Base-by-base conservation (phyloP, 2,329 filamentous ascomycete genomes). In the Coleophoma crateriformis region DNA sequence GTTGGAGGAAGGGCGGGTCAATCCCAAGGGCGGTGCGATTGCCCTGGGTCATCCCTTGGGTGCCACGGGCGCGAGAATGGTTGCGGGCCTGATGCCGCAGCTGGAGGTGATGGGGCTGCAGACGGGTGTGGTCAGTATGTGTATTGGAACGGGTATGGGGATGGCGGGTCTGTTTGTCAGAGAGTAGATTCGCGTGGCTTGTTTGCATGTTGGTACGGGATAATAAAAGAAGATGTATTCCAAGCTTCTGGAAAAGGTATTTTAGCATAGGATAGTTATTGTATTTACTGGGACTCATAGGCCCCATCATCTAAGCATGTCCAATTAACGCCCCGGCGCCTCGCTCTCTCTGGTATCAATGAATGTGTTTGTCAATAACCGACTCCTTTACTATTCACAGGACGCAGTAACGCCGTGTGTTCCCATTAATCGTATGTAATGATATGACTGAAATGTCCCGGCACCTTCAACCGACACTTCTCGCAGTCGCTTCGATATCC, bases 31-130 rank as follows among this genome's bases (percentile, higher is more conserved):
- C 53, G 91, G 92, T 33, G 92, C 91, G 2, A 96, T 96, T 67
- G 91, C 92, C n/a, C 71, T 96, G 20, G 92, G 92, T 1, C 92
- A 96, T 67, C 91, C 91, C 6, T 77, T 96, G 1, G 91, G 92
- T 43, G 91, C 90, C 33, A 96, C 91, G 5, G 90, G 89, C 33
- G 89, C 87, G 32, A 76, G 91, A 58, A 86, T 95, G 78, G 70
- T 90, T 60, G 46, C 67, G 92, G 58, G 59, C 77, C 60, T 80
- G 73, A 65, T 95, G 71, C 65, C 79, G 68, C 76, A 86, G 73
- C 63, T 88, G 81, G 71, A 81, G 68, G 69, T 88, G 59, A 77
- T 76, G 48, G 79, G 82, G 1, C 77, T 87, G 51, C 77, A 92
- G 67, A 73, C 95, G 44, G 90, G 91, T 58, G 88, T 96, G 41